A percentile compares a stretch with the other conserved stretches of the same genome.
These are phyloP conservation scores for Orbilia javanica DNA, from an alignment of 2,329 filamentous ascomycete species.

Conservation along the genomic window DNA sequence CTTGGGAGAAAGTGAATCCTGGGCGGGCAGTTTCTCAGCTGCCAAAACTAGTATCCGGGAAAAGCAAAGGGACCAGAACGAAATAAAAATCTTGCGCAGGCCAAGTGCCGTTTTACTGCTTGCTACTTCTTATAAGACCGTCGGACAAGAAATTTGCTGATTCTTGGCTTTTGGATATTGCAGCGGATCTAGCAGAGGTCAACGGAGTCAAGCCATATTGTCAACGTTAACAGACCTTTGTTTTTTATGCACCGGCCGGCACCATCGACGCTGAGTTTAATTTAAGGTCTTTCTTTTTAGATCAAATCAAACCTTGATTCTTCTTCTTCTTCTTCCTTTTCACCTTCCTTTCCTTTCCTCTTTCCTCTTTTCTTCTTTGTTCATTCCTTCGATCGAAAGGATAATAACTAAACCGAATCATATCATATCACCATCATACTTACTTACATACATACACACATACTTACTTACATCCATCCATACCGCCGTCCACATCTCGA, in stretches of 20 bases:
- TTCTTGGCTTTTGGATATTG: slow-evolving; percentile 47
- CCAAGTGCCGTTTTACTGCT: slow-evolving; percentile 26
- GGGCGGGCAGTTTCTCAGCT: slow-evolving; percentile 53
- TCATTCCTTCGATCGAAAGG: background rate
- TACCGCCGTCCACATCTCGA: background rate
- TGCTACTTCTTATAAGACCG: slow-evolving; percentile 39
- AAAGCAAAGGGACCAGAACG: slow-evolving; percentile 30
- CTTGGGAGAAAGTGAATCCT: slow-evolving; percentile 28
- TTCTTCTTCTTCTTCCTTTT: background rate
- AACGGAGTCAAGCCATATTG: slow-evolving; percentile 5
- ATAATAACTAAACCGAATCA: background rate
- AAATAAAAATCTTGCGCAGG: slow-evolving; percentile 23
- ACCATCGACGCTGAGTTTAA: slow-evolving; percentile 27
- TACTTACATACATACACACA: background rate
- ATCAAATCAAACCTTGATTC: background rate
- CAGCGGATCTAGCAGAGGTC: slow-evolving; percentile 11
- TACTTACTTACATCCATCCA: background rate
- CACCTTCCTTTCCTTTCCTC: background rate
- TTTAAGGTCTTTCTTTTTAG: slow-evolving; percentile 1
- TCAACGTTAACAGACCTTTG: slow-evolving; percentile 1
- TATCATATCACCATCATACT: background rate
- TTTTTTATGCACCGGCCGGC: slow-evolving; percentile 17
- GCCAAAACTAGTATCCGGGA: slow-evolving; percentile 40
- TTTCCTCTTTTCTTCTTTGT: background rate
- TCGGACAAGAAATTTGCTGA: slow-evolving; percentile 50